Evolutionary conservation across 2,329 filamentous ascomycete genomes (phyloP), one percentile per base, ranked within the genome.

Genomic region (Xylaria sp.): DNA sequence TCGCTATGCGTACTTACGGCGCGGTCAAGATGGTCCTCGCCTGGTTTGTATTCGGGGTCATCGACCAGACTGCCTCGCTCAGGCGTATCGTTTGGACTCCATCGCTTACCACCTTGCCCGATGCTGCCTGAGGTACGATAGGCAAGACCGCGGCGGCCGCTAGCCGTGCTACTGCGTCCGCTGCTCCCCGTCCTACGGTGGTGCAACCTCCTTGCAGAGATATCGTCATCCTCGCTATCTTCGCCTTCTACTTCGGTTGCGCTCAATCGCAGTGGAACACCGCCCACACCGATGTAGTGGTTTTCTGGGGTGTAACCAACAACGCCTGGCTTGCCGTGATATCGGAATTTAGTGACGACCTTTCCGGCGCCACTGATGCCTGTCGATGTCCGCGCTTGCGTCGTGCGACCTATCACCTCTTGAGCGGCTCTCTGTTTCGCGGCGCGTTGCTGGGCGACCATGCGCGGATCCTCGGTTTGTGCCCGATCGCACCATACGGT

Each of bases 401-500:
- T 74, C 59, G 79, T 76, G 68, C 89, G 86, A 60, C 91, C 92
- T 58, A 91, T 89, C 8, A 98, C 91, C 82, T 98, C 94, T 75
- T 92, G 89, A 65, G 91, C 91, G 13, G 96, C 96, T 58, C 94
- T 88, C 83, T 93, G 90, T 84, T 96, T 97, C 67, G 94, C 96
- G 46, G 92, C 92, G 67, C 92, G 89, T 80, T 97, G 94, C 76
- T 94, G 92, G 33, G 94, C 94, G 3, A 91, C 83, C 66, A 96
- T 83, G 60, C 94, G 88, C 0, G 95, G 93, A 79, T 99, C 96
- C 81, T 98, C 94, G 71, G 93, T 90, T 80, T 99, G 96, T 10
- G 95, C 89, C 63, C 94, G 91, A 79, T 98, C 96, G 83, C 94
- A 98, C 96, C 96, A 99, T 4, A 99, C 96, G 0, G 96, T 99